Conservation (phyloP, 352 stramenopile genomes). For the Phytophthora litchii region DNA sequence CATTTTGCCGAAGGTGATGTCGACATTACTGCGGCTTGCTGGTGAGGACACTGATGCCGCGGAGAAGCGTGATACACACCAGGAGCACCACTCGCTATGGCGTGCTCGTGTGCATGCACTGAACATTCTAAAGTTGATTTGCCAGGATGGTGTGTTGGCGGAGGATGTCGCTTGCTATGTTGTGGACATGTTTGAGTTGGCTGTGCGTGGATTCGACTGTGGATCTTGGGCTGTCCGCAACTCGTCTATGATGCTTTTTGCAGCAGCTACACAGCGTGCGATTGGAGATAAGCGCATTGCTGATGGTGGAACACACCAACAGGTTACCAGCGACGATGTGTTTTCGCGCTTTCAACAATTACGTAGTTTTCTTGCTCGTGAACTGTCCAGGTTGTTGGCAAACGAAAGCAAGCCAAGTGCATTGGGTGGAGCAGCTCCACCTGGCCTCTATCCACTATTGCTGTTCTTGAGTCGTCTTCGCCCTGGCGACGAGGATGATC, state of each 20-base stretch:
- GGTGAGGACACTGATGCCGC: constrained; percentile 60
- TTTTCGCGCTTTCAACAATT: constrained; percentile 84
- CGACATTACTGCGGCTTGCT: constrained; percentile 67
- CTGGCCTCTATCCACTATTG: constrained; percentile 75
- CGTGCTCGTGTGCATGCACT: constrained; percentile 84
- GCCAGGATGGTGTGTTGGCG: constrained; percentile 85
- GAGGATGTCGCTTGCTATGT: constrained; percentile 86
- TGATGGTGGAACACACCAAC: constrained; percentile 63
- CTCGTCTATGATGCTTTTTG: constrained; percentile 93
- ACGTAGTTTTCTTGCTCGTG: constrained; percentile 59
- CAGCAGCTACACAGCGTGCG: constrained; percentile 75
- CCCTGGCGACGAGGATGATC: constrained; percentile 62
- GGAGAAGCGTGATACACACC: constrained; percentile 35
- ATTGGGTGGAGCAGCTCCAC: constrained; percentile 42
- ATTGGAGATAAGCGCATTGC: constrained; percentile 87
- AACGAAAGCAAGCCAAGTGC: constrained; percentile 19
- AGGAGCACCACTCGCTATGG: constrained; percentile 66
- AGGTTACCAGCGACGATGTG: constrained; percentile 73
- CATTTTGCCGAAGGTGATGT: constrained; percentile 81
- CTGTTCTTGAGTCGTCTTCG: constrained; percentile 83
- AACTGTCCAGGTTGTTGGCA: constrained; percentile 53
- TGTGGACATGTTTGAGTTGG: constrained; percentile 83
- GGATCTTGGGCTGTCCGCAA: constrained; percentile 90
- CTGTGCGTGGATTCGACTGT: constrained; percentile 85
- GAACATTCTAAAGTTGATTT: constrained; percentile 92